Evolutionary conservation across 2,329 filamentous ascomycete species (phyloP).

Genomic region (Diplodia scrobiculata): DNA sequence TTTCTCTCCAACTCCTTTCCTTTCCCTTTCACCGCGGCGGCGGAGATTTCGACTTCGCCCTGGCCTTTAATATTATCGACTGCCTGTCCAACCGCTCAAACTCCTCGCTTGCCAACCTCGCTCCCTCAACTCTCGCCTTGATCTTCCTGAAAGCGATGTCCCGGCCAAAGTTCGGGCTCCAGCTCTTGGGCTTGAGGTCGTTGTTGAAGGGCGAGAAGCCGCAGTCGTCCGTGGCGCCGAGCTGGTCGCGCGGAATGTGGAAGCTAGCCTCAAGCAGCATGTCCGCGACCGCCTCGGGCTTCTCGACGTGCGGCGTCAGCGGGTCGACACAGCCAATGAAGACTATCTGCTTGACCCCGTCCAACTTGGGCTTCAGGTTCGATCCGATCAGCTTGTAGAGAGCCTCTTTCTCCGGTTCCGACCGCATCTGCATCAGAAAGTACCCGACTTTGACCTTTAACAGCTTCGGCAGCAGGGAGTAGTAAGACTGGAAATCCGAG

Average conservation of each 20-base stretch:
- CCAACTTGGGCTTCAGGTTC: constrained; percentile 22
- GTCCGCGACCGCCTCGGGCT: constrained; percentile 22
- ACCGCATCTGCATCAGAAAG: constrained; percentile 27
- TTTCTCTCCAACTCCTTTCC: not conserved
- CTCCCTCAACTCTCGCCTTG: constrained; percentile 20
- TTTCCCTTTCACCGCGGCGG: constrained; percentile 4
- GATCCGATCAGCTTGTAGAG: constrained; percentile 21
- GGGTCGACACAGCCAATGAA: constrained; percentile 21
- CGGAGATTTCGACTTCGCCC: constrained; percentile 23
- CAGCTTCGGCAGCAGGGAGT: constrained; percentile 23
- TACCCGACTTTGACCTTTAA: constrained; percentile 25
- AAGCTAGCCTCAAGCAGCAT: constrained; percentile 27
- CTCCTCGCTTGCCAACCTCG: constrained; percentile 21
- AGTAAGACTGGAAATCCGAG: constrained; percentile 28
- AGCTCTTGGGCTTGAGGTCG: constrained; percentile 28
- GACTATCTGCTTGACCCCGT: constrained; percentile 12
- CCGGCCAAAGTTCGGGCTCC: constrained; percentile 25
- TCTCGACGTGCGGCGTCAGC: constrained; percentile 26
- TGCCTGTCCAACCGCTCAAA: constrained; percentile 20
- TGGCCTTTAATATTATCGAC: constrained; percentile 20
- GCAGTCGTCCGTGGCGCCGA: constrained; percentile 28
- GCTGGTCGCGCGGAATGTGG: constrained; percentile 23
- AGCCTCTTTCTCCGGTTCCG: constrained; percentile 18
- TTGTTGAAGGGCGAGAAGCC: constrained; percentile 26
- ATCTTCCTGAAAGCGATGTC: constrained; percentile 27